Conservation (phyloP, 495 filamentous ascomycete genomes). For the Neurospora africana region DNA sequence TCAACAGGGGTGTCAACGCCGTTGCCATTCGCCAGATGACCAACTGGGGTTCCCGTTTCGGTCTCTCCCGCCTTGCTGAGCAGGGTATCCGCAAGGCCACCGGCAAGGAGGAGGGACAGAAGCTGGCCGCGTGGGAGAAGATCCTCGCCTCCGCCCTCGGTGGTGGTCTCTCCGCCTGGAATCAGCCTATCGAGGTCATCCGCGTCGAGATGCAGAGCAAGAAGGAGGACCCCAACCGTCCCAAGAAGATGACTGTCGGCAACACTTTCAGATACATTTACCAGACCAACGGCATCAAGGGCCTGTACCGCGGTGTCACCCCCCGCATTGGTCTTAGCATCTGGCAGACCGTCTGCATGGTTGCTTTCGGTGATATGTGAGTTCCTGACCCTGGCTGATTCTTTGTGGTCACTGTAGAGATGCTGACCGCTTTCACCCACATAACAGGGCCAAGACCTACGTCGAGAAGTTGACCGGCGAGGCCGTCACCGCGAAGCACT, state of each 20-base stretch:
- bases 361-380: conserved; percentile 97
- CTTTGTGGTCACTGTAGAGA: background rate
- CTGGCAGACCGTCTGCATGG: conserved; percentile 99
- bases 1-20: conserved; percentile 97
- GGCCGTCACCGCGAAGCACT: conserved; percentile 93
- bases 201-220: conserved; percentile 99
- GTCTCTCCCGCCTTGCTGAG: conserved; percentile 83
- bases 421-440: conserved; percentile 6
- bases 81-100: conserved; percentile 71
- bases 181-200: conserved; percentile 99
- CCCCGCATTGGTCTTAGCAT: conserved; percentile 89
- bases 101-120: conserved; percentile 68
- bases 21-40: conserved; percentile 98
- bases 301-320: conserved; percentile 90
- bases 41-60: conserved; percentile 97
- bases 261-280: conserved; percentile 94
- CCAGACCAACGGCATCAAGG: conserved; percentile 73
- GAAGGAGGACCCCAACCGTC: conserved; percentile 92
- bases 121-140: conserved; percentile 74
- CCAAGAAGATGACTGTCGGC: conserved; percentile 94
- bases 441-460: conserved; percentile 83
- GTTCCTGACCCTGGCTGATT: conserved; percentile 25
- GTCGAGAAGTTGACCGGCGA: conserved; percentile 97
- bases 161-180: conserved; percentile 93
- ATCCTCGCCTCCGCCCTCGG: conserved; percentile 77